Percentiles rank a stretch among this genome's conserved stretches.
phyloP scores from a whole-genome alignment of 345 rosid genomes.

The Citrus reticulata region DNA sequence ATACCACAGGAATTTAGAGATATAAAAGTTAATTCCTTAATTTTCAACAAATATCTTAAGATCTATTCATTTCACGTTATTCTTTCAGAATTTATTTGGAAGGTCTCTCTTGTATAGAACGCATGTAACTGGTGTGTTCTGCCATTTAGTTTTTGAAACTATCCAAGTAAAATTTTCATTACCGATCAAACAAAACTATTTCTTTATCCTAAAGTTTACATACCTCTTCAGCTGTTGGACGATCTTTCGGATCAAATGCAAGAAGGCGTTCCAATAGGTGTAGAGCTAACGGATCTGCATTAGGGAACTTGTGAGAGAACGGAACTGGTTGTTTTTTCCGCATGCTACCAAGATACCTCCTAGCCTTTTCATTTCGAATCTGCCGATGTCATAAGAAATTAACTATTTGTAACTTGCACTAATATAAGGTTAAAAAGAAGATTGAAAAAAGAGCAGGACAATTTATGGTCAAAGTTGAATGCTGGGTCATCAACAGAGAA shows the following conservation, averaged over 20 bases:
- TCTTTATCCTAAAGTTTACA: conserved; percentile 3
- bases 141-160: neutral
- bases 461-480: conserved; percentile 2
- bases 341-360: conserved; percentile 95
- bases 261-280: conserved; percentile 67
- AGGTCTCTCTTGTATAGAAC: neutral
- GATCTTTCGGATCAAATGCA: conserved; percentile 99
- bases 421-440: neutral
- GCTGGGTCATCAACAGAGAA: neutral
- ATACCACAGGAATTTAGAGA: neutral
- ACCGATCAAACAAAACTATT: neutral
- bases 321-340: conserved; percentile 81
- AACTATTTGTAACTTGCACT: neutral
- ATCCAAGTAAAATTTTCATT: neutral
- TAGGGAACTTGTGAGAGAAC: conserved; percentile 77
- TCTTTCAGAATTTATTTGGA: neutral
- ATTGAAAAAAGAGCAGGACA: neutral
- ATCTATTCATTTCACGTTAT: neutral
- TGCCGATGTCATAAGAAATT: conserved; percentile 28
- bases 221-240: conserved; percentile 88
- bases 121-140: neutral
- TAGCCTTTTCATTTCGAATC: conserved; percentile 97
- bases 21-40: neutral
- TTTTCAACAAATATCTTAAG: neutral
- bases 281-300: conserved; percentile 79